Evolutionary conservation across 1,284 basidiomycete species (phyloP).

Genomic region (Ustilago loliicola): DNA sequence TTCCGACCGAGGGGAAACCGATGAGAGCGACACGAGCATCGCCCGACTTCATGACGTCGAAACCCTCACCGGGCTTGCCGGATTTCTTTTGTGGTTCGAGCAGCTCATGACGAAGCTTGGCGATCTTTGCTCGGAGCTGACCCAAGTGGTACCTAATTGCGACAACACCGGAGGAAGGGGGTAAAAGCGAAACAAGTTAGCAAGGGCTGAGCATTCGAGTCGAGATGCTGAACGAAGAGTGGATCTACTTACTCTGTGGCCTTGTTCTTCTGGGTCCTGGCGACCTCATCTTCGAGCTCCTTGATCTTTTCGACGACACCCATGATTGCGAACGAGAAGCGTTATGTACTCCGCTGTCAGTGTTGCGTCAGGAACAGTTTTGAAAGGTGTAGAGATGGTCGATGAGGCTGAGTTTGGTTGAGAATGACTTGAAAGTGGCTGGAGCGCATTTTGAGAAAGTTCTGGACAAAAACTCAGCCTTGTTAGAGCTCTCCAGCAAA

Average conservation of each 20-base stretch:
- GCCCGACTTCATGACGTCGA: slow-evolving; percentile 68
- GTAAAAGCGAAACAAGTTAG: not conserved
- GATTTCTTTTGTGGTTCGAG: slow-evolving; percentile 65
- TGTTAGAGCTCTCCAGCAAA: too few species aligned
- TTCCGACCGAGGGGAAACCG: slow-evolving; percentile 81
- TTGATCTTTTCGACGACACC: slow-evolving; percentile 77
- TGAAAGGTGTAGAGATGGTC: too few species aligned
- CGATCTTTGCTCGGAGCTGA: slow-evolving; percentile 65
- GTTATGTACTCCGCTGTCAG: not conserved
- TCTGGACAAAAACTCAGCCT: not conserved
- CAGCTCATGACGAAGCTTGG: slow-evolving; percentile 66
- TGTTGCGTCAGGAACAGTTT: not conserved
- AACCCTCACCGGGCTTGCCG: slow-evolving; percentile 63
- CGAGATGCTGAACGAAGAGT: not conserved
- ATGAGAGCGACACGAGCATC: slow-evolving; percentile 82
- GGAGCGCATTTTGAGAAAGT: slow-evolving; percentile 8
- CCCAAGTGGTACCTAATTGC: slow-evolving; percentile 61
- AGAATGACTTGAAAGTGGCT: slow-evolving; percentile 3
- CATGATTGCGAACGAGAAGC: slow-evolving; percentile 46
- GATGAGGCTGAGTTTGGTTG: not conserved
- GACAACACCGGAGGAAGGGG: not conserved
- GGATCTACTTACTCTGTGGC: slow-evolving; percentile 59
- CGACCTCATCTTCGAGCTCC: slow-evolving; percentile 98
- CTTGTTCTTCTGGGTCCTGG: slow-evolving; percentile 74
- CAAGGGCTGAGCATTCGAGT: not conserved